Percentiles rank a stretch among this genome's conserved stretches.
These are phyloP conservation scores for Globisporangium apiculatum DNA, from an alignment of 352 stramenopile genomes.

Conservation along the genomic window DNA sequence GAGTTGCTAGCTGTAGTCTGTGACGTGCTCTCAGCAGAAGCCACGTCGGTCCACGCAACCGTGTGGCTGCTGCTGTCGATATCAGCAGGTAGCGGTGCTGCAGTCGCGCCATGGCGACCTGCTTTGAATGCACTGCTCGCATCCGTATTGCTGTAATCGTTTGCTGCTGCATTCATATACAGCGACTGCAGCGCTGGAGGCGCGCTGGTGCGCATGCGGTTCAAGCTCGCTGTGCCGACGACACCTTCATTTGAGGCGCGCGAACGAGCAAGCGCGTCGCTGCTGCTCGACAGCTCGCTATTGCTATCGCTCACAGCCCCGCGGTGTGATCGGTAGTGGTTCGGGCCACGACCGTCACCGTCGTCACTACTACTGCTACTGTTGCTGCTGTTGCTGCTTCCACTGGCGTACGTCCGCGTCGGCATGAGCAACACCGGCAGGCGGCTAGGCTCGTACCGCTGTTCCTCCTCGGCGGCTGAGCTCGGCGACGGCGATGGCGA, in stretches of 20 bases:
- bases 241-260: not conserved
- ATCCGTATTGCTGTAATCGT: too few relatives aligned
- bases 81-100: not conserved
- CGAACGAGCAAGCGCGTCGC: not conserved
- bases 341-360: not conserved
- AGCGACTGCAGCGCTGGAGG: not conserved
- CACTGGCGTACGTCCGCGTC: constrained; percentile 21
- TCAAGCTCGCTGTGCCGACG: not conserved
- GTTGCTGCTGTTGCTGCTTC: constrained; percentile 6
- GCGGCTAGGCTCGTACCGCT: not conserved
- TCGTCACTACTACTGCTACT: constrained; percentile 9
- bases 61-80: not conserved
- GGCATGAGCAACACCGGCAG: constrained; percentile 17
- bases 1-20: too few relatives aligned
- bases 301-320: not conserved
- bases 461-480: not conserved
- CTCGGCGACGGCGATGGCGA: too few relatives aligned
- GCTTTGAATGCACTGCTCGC: too few relatives aligned
- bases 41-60: too few relatives aligned
- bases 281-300: too few relatives aligned
- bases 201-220: not conserved
- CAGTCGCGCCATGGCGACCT: too few relatives aligned
- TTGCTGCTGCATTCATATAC: not conserved
- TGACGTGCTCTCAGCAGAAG: too few relatives aligned
- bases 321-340: not conserved